Conservation (phyloP, 805 yeast genomes). For the Schizosaccharomyces japonicus region DNA sequence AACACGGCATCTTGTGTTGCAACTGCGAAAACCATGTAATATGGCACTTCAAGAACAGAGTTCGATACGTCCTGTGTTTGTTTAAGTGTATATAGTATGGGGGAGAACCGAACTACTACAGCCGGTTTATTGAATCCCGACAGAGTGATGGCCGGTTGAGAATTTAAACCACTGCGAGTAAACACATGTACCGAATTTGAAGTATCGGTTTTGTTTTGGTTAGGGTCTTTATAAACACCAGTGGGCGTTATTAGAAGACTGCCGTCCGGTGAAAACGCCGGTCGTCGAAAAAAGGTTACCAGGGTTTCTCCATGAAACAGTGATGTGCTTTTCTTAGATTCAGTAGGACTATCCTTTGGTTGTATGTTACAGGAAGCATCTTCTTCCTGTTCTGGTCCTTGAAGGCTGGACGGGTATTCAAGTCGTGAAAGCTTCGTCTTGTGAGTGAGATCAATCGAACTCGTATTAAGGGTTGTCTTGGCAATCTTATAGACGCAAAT, state of each 20-base stretch:
- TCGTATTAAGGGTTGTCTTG: too few relatives aligned
- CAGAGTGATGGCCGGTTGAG: slow-evolving; percentile 51
- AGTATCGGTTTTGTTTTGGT: slow-evolving; percentile 15
- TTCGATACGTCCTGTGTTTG: slow-evolving; percentile 9
- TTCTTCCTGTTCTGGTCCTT: slow-evolving; percentile 25
- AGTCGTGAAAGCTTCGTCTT: slow-evolving; percentile 17
- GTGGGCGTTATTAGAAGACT: slow-evolving; percentile 52
- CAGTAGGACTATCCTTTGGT: slow-evolving; percentile 13
- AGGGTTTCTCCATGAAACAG: slow-evolving; percentile 69
- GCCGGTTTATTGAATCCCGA: slow-evolving; percentile 71
- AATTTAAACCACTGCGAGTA: slow-evolving; percentile 41
- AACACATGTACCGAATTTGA: slow-evolving; percentile 59
- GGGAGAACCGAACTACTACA: slow-evolving; percentile 57
- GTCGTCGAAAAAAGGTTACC: slow-evolving; percentile 71
- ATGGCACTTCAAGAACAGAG: slow-evolving; percentile 29
- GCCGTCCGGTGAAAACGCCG: slow-evolving; percentile 81
- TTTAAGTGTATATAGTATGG: slow-evolving; percentile 24
- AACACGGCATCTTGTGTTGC: slow-evolving; percentile 74
- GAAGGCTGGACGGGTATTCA: slow-evolving; percentile 25
- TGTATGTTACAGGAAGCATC: slow-evolving; percentile 11
- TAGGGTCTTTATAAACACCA: slow-evolving; percentile 20
- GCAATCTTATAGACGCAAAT: slow-evolving; percentile 33
- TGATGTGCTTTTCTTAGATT: slow-evolving; percentile 9
- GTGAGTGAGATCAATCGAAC: slow-evolving; percentile 18
- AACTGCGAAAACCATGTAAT: slow-evolving; percentile 70